Evolutionary conservation across 2,329 filamentous ascomycete species (phyloP).

Genomic region (Chaetomiaceae sp.): DNA sequence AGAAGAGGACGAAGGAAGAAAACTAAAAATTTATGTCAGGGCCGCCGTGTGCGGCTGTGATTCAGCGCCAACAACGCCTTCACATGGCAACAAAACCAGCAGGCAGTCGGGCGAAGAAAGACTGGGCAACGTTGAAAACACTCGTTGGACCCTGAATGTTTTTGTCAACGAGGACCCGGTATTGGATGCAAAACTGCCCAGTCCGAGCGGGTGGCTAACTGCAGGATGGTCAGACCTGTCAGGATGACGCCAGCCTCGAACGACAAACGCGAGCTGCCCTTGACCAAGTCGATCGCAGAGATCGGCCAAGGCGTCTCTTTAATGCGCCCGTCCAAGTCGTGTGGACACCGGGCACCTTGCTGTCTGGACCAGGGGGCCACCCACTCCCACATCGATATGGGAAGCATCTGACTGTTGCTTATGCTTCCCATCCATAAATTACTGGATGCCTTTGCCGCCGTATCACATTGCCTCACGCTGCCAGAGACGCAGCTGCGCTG

Average conservation of each 20-base stretch:
- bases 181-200: too few species aligned
- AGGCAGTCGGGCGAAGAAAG: too few species aligned
- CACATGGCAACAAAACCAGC: constrained; percentile 9
- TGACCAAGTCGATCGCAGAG: constrained; percentile 2
- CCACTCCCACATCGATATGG: too few species aligned
- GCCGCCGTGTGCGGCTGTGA: background rate
- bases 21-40: too few species aligned
- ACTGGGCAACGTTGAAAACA: too few species aligned
- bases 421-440: too few species aligned
- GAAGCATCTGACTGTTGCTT: background rate
- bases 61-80: constrained; percentile 6
- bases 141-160: background rate
- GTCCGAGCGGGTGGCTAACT: constrained; percentile 8
- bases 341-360: background rate
- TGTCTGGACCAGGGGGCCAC: too few species aligned
- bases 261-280: background rate
- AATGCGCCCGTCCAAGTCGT: too few species aligned
- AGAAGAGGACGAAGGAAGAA: constrained; percentile 1
- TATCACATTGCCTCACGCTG: background rate
- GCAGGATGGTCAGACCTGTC: constrained; percentile 5
- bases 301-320: background rate
- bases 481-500: background rate
- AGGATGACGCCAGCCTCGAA: constrained; percentile 12
- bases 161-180: background rate
- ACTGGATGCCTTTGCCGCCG: background rate